These are phyloP conservation scores for Colletotrichum coccodes DNA, from an alignment of 2,329 filamentous ascomycete genomes.

Conservation along the genomic window DNA sequence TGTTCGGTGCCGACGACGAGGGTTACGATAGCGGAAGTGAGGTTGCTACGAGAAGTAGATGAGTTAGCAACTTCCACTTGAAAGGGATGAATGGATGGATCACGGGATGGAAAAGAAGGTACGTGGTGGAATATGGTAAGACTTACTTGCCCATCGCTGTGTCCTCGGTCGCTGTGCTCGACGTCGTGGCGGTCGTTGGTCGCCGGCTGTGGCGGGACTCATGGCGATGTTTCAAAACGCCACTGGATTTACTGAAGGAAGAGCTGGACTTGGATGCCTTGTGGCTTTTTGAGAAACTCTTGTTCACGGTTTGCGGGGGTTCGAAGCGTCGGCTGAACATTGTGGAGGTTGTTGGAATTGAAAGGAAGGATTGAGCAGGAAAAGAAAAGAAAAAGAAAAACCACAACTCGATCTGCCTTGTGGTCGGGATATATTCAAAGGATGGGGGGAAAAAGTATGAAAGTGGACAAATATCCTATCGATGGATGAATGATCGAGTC, in stretches of 20 bases:
- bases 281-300: slow-evolving; percentile 64
- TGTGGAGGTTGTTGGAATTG: slow-evolving; percentile 33
- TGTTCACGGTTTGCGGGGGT: slow-evolving; percentile 48
- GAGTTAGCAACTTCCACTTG: not conserved
- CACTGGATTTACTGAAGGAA: slow-evolving; percentile 65
- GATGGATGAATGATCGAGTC: not conserved
- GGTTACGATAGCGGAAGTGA: slow-evolving; percentile 79
- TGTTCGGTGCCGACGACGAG: slow-evolving; percentile 83
- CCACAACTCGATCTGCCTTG: not conserved
- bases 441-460: not conserved
- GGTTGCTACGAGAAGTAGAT: slow-evolving; percentile 51
- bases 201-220: slow-evolving; percentile 59
- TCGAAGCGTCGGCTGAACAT: slow-evolving; percentile 63
- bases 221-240: slow-evolving; percentile 65
- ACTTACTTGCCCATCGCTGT: slow-evolving; percentile 57
- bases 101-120: not conserved
- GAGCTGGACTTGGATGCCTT: slow-evolving; percentile 61
- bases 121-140: not conserved
- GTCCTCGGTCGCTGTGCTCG: slow-evolving; percentile 45
- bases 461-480: not conserved
- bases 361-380: not conserved
- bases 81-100: not conserved
- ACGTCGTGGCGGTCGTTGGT: slow-evolving; percentile 57
- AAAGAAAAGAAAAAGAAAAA: not conserved
- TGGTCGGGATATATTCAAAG: not conserved